phyloP scores from a whole-genome alignment of 1,284 basidiomycete genomes.

The Phellopilus nigrolimitatus region DNA sequence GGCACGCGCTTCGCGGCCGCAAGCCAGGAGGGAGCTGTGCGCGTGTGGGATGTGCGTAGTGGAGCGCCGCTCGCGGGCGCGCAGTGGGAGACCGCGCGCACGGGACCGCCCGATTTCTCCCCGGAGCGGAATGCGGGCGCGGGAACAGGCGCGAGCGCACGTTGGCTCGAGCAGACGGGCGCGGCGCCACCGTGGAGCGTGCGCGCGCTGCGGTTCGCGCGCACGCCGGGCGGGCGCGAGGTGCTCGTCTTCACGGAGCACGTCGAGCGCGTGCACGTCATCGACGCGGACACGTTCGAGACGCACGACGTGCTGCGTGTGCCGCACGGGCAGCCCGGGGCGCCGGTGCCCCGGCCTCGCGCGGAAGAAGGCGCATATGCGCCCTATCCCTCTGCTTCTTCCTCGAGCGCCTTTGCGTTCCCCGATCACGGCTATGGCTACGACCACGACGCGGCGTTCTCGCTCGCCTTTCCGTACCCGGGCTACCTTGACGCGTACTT shows the following conservation, averaged over 20 bases:
- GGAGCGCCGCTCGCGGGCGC: slow-evolving; percentile 55
- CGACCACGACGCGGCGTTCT: too few species aligned
- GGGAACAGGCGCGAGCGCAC: neutral
- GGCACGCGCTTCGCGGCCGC: slow-evolving; percentile 83
- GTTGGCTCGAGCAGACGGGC: neutral
- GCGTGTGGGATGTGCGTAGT: slow-evolving; percentile 75
- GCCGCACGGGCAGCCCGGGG: slow-evolving; percentile 35
- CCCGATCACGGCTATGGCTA: too few species aligned
- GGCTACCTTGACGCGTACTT: too few species aligned
- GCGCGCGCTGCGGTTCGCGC: slow-evolving; percentile 71
- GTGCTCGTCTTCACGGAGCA: slow-evolving; percentile 86
- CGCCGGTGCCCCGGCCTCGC: slow-evolving; percentile 25
- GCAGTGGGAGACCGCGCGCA: slow-evolving; percentile 16
- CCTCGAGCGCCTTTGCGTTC: too few species aligned
- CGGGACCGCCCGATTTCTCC: slow-evolving; percentile 7
- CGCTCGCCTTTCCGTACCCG: too few species aligned
- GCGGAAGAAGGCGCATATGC: slow-evolving; percentile 19
- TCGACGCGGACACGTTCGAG: slow-evolving; percentile 80
- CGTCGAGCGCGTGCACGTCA: slow-evolving; percentile 65
- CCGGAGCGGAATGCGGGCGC: neutral
- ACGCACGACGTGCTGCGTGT: slow-evolving; percentile 65
- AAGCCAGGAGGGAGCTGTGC: slow-evolving; percentile 79
- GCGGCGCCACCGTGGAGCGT: slow-evolving; percentile 74
- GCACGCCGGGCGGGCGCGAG: slow-evolving; percentile 48
- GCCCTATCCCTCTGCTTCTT: slow-evolving; percentile 19